Base-by-base conservation (phyloP, 176 grass and related monocot species). In the Musa troglodytarum region DNA sequence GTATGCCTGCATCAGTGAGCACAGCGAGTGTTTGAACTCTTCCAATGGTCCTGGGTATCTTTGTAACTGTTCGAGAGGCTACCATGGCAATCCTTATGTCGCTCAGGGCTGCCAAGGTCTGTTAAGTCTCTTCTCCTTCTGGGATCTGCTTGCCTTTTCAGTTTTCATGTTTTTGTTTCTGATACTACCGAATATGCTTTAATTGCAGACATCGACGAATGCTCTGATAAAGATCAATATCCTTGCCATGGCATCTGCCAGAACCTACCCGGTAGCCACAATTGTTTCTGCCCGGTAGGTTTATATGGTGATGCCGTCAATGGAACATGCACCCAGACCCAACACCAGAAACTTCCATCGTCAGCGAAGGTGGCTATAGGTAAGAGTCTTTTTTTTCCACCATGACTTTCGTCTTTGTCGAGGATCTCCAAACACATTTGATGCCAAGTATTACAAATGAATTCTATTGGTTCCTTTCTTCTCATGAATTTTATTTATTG, bases 41-140 rank as follows among this genome's bases (percentile, higher is more conserved):
- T 22, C 22, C 22, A 22, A 22, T 22, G 22, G 22, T 22, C 22
- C 22, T 15, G 87, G 89, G 2, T 92, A 92, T 74, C 73, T 81
- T 21, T 92, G 89, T 57, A 83, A 75, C 20, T 92, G 86, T 73
- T 83, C 71, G 8, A 52, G 12, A 7, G 86, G 88, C 11, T 92
- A 88, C 53, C 62, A 19, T 55, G 89, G 89, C 74, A 92, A 92
- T 23, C 77, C 89, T 16, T 92, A 92, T 73, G 1, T 72, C 49
- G 0, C 10, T 0, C 5, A 63, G 2, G 89, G 86, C 52, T 92
- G 89, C 73, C 0, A 25, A 83, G 83, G 89, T 92, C 54, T 58
- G 59, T 74, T 43, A 6, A 5, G 2, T 71, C 49, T 70, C 58
- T 1, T 28, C 4, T 43, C 34, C 0, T 43, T 5, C 34, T 43